These are phyloP conservation scores for Chloroidium sp. DNA, from an alignment of 163 green algal genomes.

Conservation along the genomic window DNA sequence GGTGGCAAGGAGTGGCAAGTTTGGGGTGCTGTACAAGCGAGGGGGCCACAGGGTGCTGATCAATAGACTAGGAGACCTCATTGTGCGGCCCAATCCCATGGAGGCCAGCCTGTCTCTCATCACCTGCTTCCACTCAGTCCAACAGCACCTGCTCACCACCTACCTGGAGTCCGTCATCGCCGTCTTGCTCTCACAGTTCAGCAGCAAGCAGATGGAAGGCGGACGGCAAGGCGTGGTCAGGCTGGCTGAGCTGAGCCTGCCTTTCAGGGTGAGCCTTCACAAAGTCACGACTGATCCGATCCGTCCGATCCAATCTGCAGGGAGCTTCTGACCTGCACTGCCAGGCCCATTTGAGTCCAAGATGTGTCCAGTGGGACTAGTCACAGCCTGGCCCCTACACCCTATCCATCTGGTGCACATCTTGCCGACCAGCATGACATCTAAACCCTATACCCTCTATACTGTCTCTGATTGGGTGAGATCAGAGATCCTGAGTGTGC, in stretches of 20 bases:
- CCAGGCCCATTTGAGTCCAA: too few relatives aligned
- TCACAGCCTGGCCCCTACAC: too few relatives aligned
- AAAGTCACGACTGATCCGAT: not conserved
- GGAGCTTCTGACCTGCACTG: too few relatives aligned
- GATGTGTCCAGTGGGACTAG: too few relatives aligned
- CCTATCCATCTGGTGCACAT: too few relatives aligned
- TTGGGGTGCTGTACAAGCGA: conserved; percentile 32
- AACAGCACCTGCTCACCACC: conserved; percentile 15
- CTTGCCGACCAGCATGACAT: too few relatives aligned
- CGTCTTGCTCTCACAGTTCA: conserved; percentile 21
- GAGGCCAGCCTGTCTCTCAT: conserved; percentile 14
- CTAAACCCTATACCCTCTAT: too few relatives aligned
- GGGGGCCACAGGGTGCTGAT: conserved; percentile 24
- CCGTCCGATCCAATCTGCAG: too few relatives aligned
- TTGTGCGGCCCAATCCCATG: conserved; percentile 24
- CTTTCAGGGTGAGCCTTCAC: not conserved
- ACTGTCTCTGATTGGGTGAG: too few relatives aligned
- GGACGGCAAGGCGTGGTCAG: conserved; percentile 6
- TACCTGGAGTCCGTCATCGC: conserved; percentile 22
- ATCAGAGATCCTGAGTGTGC: too few relatives aligned
- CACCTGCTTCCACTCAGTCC: not conserved
- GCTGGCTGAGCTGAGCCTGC: not conserved
- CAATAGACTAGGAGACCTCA: conserved; percentile 24
- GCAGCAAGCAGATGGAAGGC: conserved; percentile 14
- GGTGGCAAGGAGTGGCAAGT: conserved; percentile 13